Percentiles rank a stretch among this genome's conserved stretches.
phyloP scores from a whole-genome alignment of 2,329 filamentous ascomycete species.

The Calonectria henricotiae region DNA sequence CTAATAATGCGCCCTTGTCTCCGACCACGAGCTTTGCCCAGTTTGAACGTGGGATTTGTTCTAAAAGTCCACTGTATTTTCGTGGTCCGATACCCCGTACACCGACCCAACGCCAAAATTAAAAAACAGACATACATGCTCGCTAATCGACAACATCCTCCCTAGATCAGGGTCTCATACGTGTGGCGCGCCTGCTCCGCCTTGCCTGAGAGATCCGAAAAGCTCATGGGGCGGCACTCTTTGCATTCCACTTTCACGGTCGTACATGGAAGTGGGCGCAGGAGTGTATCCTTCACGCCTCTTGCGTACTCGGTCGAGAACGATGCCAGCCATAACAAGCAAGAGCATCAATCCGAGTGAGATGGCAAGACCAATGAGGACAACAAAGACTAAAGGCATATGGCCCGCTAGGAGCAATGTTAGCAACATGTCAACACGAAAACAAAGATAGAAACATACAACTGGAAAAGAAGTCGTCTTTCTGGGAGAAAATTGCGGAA shows the following conservation, averaged over 20 bases:
- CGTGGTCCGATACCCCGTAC: constrained; percentile 45
- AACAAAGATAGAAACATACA: constrained; percentile 65
- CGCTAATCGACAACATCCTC: constrained; percentile 50
- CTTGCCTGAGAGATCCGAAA: constrained; percentile 69
- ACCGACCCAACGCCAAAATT: constrained; percentile 60
- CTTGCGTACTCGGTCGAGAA: constrained; percentile 83
- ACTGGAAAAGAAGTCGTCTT: constrained; percentile 81
- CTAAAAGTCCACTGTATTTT: constrained; percentile 41
- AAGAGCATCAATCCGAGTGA: constrained; percentile 84
- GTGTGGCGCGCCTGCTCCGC: constrained; percentile 66
- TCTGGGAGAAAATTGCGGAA: constrained; percentile 87
- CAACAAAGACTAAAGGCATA: constrained; percentile 82
- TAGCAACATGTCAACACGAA: constrained; percentile 32
- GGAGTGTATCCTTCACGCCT: constrained; percentile 85
- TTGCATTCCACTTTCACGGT: constrained; percentile 72
- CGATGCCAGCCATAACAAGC: constrained; percentile 81
- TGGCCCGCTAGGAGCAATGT: constrained; percentile 61
- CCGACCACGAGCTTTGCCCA: constrained; percentile 35
- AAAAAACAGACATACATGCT: constrained; percentile 51
- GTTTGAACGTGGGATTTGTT: constrained; percentile 39
- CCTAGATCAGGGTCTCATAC: constrained; percentile 60
- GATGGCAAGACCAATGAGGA: constrained; percentile 86
- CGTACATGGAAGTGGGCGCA: constrained; percentile 79
- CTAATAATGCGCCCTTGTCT: constrained; percentile 34
- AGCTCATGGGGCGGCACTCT: constrained; percentile 76